Evolutionary conservation across 2,329 filamentous ascomycete species (phyloP).

Genomic region (Fusarium floridanum): DNA sequence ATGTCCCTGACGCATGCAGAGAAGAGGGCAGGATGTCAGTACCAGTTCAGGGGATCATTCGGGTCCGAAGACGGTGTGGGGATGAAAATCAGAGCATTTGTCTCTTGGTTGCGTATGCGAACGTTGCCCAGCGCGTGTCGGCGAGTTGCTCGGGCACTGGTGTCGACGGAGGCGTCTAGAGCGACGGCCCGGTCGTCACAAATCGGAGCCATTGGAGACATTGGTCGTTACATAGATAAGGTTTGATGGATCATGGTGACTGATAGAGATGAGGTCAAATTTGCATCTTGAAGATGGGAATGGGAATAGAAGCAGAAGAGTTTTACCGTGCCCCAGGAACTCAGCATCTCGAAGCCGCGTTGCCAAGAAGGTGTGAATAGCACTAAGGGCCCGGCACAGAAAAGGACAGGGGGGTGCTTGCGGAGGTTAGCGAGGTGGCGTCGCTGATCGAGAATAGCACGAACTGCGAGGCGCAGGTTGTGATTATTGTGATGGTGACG

Average conservation of each 20-base stretch:
- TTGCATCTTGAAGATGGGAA: neutral
- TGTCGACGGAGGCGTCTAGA: neutral
- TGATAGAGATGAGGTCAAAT: neutral
- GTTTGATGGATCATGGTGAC: neutral
- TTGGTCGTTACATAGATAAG: neutral
- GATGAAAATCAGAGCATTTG: slow-evolving; percentile 25
- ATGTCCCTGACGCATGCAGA: neutral
- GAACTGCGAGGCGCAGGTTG: neutral
- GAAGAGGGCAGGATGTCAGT: slow-evolving; percentile 23
- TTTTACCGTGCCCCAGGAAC: neutral
- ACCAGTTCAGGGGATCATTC: slow-evolving; percentile 61
- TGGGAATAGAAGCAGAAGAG: neutral
- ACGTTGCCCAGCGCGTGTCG: slow-evolving; percentile 56
- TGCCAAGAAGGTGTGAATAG: slow-evolving; percentile 4
- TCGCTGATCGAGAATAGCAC: neutral
- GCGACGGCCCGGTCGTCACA: slow-evolving; percentile 2
- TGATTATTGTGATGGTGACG: slow-evolving; percentile 4
- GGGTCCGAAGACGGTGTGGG: slow-evolving; percentile 39
- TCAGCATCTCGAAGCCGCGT: neutral
- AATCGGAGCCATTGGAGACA: slow-evolving; percentile 6
- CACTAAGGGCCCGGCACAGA: neutral
- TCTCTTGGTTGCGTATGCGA: slow-evolving; percentile 52
- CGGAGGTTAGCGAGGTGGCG: slow-evolving; percentile 8
- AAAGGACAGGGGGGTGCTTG: slow-evolving; percentile 2
- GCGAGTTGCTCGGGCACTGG: slow-evolving; percentile 19